These are phyloP conservation scores for Blakeslea trispora DNA, from an alignment of 371 early-diverging fungal species.

Conservation along the genomic window DNA sequence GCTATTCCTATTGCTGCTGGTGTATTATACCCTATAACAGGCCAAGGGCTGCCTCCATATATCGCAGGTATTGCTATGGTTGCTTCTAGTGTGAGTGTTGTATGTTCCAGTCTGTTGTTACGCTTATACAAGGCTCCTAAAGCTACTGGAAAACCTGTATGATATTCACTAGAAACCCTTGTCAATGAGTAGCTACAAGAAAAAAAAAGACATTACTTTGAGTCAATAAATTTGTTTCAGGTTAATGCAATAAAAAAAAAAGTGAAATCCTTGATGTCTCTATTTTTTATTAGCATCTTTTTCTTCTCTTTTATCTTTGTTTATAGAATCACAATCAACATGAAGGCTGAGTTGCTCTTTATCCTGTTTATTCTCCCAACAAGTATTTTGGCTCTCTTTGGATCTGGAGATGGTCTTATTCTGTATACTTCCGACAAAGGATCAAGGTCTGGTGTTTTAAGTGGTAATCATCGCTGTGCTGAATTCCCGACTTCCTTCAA, in stretches of 20 bases:
- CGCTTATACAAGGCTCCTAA: conserved; percentile 53
- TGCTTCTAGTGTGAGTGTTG: conserved; percentile 74
- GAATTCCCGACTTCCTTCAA: conserved; percentile 33
- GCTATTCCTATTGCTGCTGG: conserved; percentile 87
- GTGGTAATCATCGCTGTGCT: conserved; percentile 36
- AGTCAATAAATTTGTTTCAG: conserved; percentile 2
- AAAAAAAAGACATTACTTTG: neutral
- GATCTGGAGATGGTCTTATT: conserved; percentile 23
- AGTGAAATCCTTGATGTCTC: neutral
- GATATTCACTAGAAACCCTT: conserved; percentile 18
- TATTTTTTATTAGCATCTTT: too few species aligned
- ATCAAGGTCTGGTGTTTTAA: conserved; percentile 33
- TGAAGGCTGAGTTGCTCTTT: neutral
- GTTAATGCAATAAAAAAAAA: neutral
- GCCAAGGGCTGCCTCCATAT: conserved; percentile 63
- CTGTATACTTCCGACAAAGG: conserved; percentile 26
- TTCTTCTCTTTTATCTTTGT: conserved; percentile 1
- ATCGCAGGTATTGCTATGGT: conserved; percentile 87
- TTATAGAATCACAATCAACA: neutral
- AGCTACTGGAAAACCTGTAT: conserved; percentile 16
- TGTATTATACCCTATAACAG: conserved; percentile 59
- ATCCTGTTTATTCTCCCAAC: conserved; percentile 11
- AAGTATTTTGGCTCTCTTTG: conserved; percentile 16
- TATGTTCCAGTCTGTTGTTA: conserved; percentile 68
- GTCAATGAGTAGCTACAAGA: too few species aligned